Percentiles rank a stretch among this genome's conserved stretches.
phyloP scores from a whole-genome alignment of 345 rosid species.

The Moringa oleifera region DNA sequence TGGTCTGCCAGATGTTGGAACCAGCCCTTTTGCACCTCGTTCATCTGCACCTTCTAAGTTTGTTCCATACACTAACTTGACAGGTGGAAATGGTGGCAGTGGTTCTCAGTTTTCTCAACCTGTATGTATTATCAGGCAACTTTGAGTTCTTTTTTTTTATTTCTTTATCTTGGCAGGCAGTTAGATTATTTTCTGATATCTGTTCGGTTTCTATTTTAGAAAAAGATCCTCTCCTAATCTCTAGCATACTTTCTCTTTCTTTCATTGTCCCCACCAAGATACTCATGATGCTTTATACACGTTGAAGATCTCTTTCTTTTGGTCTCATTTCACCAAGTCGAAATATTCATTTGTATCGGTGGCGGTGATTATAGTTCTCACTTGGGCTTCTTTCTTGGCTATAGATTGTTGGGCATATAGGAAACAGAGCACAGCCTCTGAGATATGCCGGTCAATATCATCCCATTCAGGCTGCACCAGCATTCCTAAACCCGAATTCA shows the following conservation, averaged over 20 bases:
- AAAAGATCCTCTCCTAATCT: neutral
- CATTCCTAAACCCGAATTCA: slow-evolving; percentile 54
- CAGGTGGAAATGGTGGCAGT: slow-evolving; percentile 40
- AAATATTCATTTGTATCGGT: neutral
- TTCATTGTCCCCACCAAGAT: neutral
- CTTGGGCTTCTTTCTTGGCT: slow-evolving; percentile 15
- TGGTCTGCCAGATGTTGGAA: slow-evolving; percentile 50
- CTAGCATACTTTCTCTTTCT: neutral
- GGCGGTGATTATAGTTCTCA: slow-evolving; percentile 4
- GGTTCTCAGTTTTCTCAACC: slow-evolving; percentile 48
- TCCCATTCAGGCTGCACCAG: slow-evolving; percentile 51
- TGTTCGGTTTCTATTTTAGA: neutral
- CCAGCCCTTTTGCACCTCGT: slow-evolving; percentile 43
- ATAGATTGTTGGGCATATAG: slow-evolving; percentile 53
- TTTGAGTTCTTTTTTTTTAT: neutral
- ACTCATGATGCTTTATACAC: no score
- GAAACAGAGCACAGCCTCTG: slow-evolving; percentile 52
- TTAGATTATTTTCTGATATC: neutral
- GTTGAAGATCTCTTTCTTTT: neutral
- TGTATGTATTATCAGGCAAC: slow-evolving; percentile 38
- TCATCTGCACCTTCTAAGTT: slow-evolving; percentile 49
- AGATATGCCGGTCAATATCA: slow-evolving; percentile 64
- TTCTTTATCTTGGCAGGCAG: neutral
- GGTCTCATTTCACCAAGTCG: neutral
- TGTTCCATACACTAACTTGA: slow-evolving; percentile 42